Percentiles rank a stretch among this genome's conserved stretches.
phyloP scores from a whole-genome alignment of 169 alveolate genomes.

The Theileria sp. region DNA sequence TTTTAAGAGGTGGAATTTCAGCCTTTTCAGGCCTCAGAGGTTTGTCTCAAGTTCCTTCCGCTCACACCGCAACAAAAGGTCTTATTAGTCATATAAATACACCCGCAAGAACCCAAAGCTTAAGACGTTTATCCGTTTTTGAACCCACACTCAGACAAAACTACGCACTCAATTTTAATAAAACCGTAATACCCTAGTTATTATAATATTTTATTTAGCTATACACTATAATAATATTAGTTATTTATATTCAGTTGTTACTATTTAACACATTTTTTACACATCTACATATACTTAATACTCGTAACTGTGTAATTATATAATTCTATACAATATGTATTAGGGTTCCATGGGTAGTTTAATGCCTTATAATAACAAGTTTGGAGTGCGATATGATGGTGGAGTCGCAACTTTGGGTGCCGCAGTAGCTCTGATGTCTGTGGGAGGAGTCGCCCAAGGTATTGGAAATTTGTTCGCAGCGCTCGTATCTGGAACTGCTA shows the following conservation, averaged over 20 bases:
- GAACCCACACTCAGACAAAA: conserved; percentile 2
- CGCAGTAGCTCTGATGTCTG: conserved; percentile 81
- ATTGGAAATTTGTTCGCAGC: conserved; percentile 89
- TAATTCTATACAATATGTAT: not conserved
- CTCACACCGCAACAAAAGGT: not conserved
- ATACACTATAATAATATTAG: not conserved
- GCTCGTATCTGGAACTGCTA: conserved; percentile 85
- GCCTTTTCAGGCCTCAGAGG: conserved; percentile 2
- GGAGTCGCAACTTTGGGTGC: conserved; percentile 80
- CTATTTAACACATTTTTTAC: not conserved
- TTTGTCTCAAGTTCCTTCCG: conserved; percentile 20
- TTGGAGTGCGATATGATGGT: conserved; percentile 79
- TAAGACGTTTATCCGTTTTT: not conserved
- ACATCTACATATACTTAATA: not conserved
- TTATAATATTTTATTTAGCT: not conserved
- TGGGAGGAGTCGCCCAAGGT: conserved; percentile 88
- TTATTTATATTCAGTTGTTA: not conserved
- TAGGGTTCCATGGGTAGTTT: conserved; percentile 57
- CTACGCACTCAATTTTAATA: conserved; percentile 2
- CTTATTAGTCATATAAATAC: not conserved
- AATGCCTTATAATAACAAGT: conserved; percentile 57
- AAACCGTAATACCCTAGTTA: not conserved
- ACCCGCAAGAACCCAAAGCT: not conserved
- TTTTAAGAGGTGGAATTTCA: not conserved
- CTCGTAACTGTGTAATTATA: not conserved